Conservation (phyloP, 805 yeast species). For the Brettanomyces anomalus region DNA sequence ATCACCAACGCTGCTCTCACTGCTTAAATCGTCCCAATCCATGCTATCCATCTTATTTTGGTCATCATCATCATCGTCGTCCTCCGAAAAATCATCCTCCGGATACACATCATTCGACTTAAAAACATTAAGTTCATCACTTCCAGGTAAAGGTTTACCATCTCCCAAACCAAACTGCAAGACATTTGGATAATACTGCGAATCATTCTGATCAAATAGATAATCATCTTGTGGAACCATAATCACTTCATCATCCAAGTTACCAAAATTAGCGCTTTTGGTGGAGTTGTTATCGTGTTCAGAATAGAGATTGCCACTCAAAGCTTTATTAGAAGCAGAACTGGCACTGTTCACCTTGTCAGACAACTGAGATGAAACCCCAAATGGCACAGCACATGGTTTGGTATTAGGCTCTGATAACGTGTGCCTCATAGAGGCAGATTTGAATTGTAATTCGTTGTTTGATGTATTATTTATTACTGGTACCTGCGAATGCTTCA, state of each 20-base stretch:
- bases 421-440: neutral
- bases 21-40: conserved; percentile 22
- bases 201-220: conserved; percentile 17
- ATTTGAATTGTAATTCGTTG: conserved; percentile 19
- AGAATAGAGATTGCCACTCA: neutral
- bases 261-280: conserved; percentile 1
- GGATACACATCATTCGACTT: conserved; percentile 23
- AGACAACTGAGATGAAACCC: conserved; percentile 7
- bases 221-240: conserved; percentile 25
- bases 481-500: neutral
- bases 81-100: conserved; percentile 24
- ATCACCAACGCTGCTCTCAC: conserved; percentile 18
- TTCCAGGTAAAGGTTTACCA: conserved; percentile 21
- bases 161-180: conserved; percentile 18
- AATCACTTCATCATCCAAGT: conserved; percentile 17
- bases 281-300: conserved; percentile 4
- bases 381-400: conserved; percentile 4
- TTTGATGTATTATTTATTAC: conserved; percentile 22
- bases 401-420: conserved; percentile 17
- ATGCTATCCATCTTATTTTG: conserved; percentile 21
- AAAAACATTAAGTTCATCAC: conserved; percentile 25
- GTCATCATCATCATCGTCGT: conserved; percentile 24
- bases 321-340: neutral
- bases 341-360: neutral
- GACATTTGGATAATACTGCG: conserved; percentile 19